Conservation (phyloP, 257 asterid species). For the Gynochthodes officinalis region DNA sequence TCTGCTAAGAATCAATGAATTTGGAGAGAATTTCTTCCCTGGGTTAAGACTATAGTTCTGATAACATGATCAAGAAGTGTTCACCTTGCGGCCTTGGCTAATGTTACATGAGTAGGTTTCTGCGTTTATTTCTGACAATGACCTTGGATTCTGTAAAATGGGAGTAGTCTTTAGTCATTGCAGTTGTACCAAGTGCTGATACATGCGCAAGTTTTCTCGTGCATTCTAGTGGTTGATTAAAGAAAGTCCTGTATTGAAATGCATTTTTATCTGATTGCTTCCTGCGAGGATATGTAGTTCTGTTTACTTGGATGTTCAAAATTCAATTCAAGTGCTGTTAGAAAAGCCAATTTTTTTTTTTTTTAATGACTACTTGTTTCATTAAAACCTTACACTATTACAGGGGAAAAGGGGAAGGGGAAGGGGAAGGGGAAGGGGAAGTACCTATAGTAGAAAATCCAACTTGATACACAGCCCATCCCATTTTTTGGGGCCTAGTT, state of each 20-base stretch:
- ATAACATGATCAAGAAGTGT: background rate
- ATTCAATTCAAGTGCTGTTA: background rate
- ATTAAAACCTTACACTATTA: no score
- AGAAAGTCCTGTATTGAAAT: background rate
- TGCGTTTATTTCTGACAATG: conserved; percentile 5
- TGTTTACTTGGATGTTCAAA: background rate
- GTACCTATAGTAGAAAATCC: no score
- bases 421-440: no score
- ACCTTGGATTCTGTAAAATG: conserved; percentile 11
- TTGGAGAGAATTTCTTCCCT: conserved; percentile 2
- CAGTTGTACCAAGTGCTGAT: conserved; percentile 4
- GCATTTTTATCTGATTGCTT: conserved; percentile 6
- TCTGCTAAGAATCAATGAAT: conserved; percentile 30
- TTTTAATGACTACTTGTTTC: no score
- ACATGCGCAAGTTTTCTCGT: background rate
- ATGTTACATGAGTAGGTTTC: conserved; percentile 11
- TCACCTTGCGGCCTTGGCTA: background rate
- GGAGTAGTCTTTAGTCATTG: background rate
- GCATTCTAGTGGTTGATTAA: conserved; percentile 4
- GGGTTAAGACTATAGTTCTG: background rate
- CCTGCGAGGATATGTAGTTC: conserved; percentile 1
- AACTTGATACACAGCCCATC: no score
- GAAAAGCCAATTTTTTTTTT: no score
- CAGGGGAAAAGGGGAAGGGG: no score
- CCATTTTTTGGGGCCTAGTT: no score